Conservation (phyloP, 2,329 filamentous ascomycete genomes). For the Aureobasidium leucospermi region DNA sequence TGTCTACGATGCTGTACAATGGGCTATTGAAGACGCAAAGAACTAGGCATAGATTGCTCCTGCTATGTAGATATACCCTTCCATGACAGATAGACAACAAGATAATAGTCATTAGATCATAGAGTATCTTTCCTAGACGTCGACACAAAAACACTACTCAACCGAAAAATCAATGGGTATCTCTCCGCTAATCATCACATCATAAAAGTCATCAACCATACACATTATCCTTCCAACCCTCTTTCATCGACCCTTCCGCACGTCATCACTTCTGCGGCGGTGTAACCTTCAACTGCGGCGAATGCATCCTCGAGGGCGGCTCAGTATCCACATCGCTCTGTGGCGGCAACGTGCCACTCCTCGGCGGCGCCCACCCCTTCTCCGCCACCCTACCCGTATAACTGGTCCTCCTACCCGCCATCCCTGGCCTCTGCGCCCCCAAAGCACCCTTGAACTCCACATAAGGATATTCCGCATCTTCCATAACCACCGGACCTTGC, state of each 20-base stretch:
- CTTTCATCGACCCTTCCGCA: not conserved
- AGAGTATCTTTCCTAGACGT: not conserved
- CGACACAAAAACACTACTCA: not conserved
- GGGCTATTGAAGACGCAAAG: constrained; percentile 56
- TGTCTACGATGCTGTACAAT: constrained; percentile 69
- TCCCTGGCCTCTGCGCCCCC: not conserved
- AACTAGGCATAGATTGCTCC: constrained; percentile 19
- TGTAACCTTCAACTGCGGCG: not conserved
- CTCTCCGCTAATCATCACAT: not conserved
- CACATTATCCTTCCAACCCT: not conserved
- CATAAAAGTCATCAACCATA: not conserved
- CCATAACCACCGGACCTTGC: not conserved
- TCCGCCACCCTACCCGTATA: not conserved
- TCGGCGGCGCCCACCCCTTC: not conserved
- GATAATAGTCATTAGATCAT: not conserved
- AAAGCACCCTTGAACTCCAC: not conserved
- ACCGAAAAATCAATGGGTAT: not conserved
- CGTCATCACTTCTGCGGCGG: not conserved
- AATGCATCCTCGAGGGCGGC: not conserved
- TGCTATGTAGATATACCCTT: not conserved
- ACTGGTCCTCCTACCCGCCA: not conserved
- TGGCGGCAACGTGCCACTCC: constrained; percentile 1
- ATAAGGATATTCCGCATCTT: not conserved
- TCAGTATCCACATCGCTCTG: constrained; percentile 8
- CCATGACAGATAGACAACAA: not conserved